Conservation (phyloP, 2,329 filamentous ascomycete species). For the Aspergillus chevalieri region DNA sequence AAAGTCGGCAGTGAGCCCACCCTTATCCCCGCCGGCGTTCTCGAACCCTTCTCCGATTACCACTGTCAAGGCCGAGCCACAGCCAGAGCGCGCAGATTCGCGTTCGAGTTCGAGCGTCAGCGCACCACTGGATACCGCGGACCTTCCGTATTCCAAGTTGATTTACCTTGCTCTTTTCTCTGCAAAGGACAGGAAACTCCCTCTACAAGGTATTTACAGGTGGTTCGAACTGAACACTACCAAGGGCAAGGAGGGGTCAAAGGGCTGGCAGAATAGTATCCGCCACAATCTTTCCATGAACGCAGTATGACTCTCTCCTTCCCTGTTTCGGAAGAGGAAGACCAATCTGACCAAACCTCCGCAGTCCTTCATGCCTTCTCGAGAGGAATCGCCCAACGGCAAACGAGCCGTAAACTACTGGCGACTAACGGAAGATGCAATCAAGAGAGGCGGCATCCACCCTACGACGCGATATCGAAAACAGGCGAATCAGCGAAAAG, state of each 20-base stretch:
- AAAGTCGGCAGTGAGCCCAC: constrained; percentile 4
- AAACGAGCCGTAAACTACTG: constrained; percentile 66
- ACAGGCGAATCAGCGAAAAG: constrained; percentile 33
- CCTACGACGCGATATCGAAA: constrained; percentile 78
- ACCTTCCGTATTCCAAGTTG: constrained; percentile 72
- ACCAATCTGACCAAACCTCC: background rate
- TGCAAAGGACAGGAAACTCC: constrained; percentile 61
- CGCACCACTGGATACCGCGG: constrained; percentile 30
- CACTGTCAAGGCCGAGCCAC: constrained; percentile 5
- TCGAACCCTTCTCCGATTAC: constrained; percentile 16
- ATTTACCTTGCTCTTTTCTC: constrained; percentile 71
- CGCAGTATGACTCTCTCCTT: constrained; percentile 48
- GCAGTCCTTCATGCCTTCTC: constrained; percentile 48
- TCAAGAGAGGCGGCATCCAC: constrained; percentile 59
- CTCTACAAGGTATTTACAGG: constrained; percentile 78
- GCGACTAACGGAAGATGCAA: constrained; percentile 66
- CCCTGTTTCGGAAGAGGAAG: background rate
- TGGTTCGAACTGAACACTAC: constrained; percentile 81
- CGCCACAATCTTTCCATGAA: constrained; percentile 97
- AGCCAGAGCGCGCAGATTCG: constrained; percentile 18
- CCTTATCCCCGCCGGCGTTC: constrained; percentile 16
- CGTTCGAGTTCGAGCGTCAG: constrained; percentile 10
- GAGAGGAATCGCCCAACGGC: constrained; percentile 42
- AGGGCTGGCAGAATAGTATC: constrained; percentile 93
- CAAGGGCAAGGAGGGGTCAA: constrained; percentile 58